Conservation (phyloP, 148 eudicot species). For the Camellia lanceoleosa region DNA sequence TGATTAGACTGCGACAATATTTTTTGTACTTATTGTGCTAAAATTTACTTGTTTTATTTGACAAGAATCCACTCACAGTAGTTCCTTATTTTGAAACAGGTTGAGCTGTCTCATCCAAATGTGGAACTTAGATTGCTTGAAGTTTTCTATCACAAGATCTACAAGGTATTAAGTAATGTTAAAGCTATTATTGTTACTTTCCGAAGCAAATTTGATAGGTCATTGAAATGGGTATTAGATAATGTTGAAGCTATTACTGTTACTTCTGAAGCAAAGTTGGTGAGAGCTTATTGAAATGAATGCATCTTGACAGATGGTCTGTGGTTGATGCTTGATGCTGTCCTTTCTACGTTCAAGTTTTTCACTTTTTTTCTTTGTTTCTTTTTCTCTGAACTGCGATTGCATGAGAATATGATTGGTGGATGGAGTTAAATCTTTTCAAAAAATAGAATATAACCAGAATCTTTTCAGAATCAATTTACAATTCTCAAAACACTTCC, state of each 20-base stretch:
- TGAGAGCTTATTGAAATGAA: constrained; percentile 5
- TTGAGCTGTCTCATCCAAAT: constrained; percentile 28
- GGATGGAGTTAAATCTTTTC: background rate
- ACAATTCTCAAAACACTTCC: background rate
- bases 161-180: constrained; percentile 25
- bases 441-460: background rate
- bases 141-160: constrained; percentile 35
- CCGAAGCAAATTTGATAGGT: background rate
- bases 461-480: background rate
- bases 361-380: background rate
- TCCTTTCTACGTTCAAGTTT: background rate
- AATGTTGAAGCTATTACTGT: background rate
- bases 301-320: background rate
- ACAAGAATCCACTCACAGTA: background rate
- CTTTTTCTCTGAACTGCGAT: background rate
- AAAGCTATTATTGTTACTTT: constrained; percentile 4
- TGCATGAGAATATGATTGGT: background rate
- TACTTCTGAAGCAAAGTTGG: background rate
- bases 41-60: background rate
- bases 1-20: no score
- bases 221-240: constrained; percentile 14
- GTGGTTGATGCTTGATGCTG: background rate
- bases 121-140: constrained; percentile 34
- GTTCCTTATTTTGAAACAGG: constrained; percentile 18
- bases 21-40: background rate